These are phyloP conservation scores for Zygnema cylindricum DNA, from an alignment of 139 green algal species.

Conservation along the genomic window DNA sequence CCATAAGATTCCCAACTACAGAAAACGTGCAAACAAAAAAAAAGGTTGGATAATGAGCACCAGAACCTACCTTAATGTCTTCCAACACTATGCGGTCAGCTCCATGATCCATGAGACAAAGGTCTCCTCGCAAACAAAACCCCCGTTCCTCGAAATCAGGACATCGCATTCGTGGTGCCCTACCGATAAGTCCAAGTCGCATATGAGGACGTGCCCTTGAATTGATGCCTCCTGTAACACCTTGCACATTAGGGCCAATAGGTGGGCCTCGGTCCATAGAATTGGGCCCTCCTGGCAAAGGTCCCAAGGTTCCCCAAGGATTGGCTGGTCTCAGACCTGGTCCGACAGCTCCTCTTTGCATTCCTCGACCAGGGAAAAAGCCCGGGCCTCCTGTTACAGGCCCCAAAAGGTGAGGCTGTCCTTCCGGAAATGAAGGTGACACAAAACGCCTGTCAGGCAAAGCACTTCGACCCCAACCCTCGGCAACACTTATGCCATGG, in stretches of 20 bases:
- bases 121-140: constrained; percentile 56
- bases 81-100: constrained; percentile 49
- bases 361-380: background rate
- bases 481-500: background rate
- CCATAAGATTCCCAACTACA: no score
- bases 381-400: background rate
- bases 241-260: background rate
- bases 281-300: background rate
- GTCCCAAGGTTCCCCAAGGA: background rate
- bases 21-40: no score
- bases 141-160: constrained; percentile 59
- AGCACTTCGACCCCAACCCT: constrained; percentile 10
- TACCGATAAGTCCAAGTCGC: background rate
- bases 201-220: background rate
- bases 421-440: background rate
- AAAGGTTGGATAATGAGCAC: no score
- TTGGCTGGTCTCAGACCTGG: background rate
- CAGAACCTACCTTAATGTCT: constrained; percentile 60
- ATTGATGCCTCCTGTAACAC: background rate
- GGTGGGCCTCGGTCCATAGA: background rate
- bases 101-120: constrained; percentile 61
- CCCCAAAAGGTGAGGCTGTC: background rate
- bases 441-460: background rate
- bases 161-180: constrained; percentile 13
- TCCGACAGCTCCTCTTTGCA: background rate